Percentiles rank a stretch among this genome's conserved stretches.
These are phyloP conservation scores for Cucumis melo DNA, from an alignment of 306 rosid species.

Conservation along the genomic window DNA sequence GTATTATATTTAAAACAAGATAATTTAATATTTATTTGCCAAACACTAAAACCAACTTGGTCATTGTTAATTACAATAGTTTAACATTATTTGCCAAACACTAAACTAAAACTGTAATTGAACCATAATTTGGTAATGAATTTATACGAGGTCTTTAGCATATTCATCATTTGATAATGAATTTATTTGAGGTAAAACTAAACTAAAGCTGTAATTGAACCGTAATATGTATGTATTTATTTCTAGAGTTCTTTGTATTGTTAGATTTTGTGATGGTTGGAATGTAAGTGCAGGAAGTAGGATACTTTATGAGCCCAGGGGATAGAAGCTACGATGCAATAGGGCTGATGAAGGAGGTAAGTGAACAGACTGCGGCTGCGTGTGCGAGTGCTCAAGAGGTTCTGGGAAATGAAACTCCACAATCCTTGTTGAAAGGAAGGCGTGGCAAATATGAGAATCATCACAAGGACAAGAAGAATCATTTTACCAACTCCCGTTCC, in stretches of 20 bases:
- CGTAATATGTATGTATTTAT: not conserved
- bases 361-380: slow-evolving; percentile 78
- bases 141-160: too few relatives aligned
- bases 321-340: slow-evolving; percentile 83
- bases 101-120: too few relatives aligned
- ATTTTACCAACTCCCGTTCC: slow-evolving; percentile 19
- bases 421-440: slow-evolving; percentile 24
- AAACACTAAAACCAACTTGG: too few relatives aligned
- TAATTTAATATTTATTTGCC: too few relatives aligned
- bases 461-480: slow-evolving; percentile 18
- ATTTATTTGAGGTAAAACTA: too few relatives aligned
- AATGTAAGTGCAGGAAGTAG: slow-evolving; percentile 58
- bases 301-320: slow-evolving; percentile 70
- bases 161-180: not conserved
- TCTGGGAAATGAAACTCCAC: slow-evolving; percentile 63
- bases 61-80: too few relatives aligned
- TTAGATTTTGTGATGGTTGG: not conserved
- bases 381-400: slow-evolving; percentile 72
- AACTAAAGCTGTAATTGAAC: too few relatives aligned
- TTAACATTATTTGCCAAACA: too few relatives aligned
- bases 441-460: slow-evolving; percentile 12
- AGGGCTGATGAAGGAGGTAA: slow-evolving; percentile 72
- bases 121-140: too few relatives aligned
- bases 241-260: not conserved
- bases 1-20: too few relatives aligned